Conservation (phyloP, 306 rosid genomes). For the Trifolium fragiferum region DNA sequence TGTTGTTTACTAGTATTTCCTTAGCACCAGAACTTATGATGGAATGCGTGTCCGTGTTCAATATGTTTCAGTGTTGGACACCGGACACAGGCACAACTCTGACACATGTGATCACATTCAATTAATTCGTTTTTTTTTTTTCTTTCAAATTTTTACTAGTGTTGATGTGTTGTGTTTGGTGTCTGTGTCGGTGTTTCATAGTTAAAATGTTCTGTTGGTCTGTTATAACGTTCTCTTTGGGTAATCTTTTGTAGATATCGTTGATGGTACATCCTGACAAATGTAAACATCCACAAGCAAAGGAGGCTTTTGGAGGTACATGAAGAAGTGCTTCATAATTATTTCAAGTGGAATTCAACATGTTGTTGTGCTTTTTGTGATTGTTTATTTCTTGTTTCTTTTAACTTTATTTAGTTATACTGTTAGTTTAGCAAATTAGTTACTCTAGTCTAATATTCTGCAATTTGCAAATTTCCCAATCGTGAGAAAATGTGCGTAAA, state of each 20-base stretch:
- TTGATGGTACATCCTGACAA: slow-evolving; percentile 98
- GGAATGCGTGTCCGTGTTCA: neutral
- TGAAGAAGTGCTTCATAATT: slow-evolving; percentile 35
- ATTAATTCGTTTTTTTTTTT: too few species aligned
- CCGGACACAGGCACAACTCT: too few species aligned
- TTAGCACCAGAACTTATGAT: neutral
- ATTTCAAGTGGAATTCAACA: slow-evolving; percentile 10
- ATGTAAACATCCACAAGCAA: slow-evolving; percentile 97
- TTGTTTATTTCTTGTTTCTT: slow-evolving; percentile 11
- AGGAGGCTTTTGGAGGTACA: slow-evolving; percentile 97
- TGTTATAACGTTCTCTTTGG: slow-evolving; percentile 31
- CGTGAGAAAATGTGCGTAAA: slow-evolving; percentile 19
- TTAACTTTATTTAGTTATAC: slow-evolving; percentile 27
- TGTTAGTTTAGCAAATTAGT: slow-evolving; percentile 6
- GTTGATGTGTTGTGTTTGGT: too few species aligned
- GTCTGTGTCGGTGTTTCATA: neutral
- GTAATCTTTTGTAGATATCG: slow-evolving; percentile 64
- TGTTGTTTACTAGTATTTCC: neutral
- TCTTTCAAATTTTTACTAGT: too few species aligned
- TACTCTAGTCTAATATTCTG: neutral
- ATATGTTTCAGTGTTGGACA: neutral
- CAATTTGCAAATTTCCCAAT: neutral
- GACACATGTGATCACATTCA: neutral
- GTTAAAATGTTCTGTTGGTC: slow-evolving; percentile 14
- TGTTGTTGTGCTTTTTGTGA: slow-evolving; percentile 3